Conservation (phyloP, 2,329 filamentous ascomycete genomes). For the Fusarium nanum region DNA sequence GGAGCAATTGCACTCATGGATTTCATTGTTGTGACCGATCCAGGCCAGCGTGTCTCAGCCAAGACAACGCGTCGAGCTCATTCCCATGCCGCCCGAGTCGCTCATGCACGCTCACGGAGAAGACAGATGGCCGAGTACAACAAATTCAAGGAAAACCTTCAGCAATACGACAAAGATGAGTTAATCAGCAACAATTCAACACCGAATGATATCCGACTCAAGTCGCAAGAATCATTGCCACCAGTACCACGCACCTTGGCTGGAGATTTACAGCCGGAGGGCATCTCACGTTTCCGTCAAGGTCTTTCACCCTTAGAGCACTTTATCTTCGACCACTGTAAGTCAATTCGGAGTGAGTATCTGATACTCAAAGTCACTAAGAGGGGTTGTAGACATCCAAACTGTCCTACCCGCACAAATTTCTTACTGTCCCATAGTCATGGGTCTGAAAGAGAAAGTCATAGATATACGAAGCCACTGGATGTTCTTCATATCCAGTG, state of each 20-base stretch:
- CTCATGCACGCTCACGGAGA: conserved; percentile 1
- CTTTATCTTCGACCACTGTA: conserved; percentile 11
- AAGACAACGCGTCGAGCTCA: conserved; percentile 6
- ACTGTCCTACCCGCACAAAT: conserved; percentile 1
- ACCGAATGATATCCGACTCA: fast-evolving
- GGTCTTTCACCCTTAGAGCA: neutral
- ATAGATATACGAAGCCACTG: conserved; percentile 3
- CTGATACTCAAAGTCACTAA: neutral
- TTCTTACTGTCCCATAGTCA: neutral
- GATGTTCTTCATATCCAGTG: conserved; percentile 11
- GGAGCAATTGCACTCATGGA: neutral
- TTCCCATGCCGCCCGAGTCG: conserved; percentile 13
- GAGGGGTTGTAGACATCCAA: neutral
- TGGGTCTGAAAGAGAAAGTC: neutral
- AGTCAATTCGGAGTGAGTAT: neutral
- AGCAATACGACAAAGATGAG: neutral
- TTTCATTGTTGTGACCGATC: neutral
- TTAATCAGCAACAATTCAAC: fast-evolving
- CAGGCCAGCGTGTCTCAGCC: neutral
- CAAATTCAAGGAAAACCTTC: fast-evolving
- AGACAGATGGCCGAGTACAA: neutral
- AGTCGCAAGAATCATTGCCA: fast-evolving
- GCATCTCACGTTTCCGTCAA: neutral
- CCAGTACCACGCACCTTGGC: neutral
- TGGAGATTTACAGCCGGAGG: neutral